phyloP scores from a whole-genome alignment of 441 rosid genomes.

The Mallotus japonicus region DNA sequence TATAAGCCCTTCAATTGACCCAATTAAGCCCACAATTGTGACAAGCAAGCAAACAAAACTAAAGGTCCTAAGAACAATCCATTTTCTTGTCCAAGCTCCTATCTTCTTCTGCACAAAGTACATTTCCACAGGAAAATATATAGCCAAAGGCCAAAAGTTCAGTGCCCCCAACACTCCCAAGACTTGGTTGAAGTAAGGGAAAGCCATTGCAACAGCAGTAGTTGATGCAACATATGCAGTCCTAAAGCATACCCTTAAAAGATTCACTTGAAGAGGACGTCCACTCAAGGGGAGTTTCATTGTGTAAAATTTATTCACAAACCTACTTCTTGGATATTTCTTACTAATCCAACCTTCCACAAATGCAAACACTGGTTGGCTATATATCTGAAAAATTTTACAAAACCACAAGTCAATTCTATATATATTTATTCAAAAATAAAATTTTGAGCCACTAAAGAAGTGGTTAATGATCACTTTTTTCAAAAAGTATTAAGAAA shows the following conservation, averaged over 20 bases:
- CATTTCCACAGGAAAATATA: conserved; percentile 87
- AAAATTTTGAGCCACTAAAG: no score
- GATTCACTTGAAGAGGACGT: conserved; percentile 40
- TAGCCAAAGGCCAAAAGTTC: conserved; percentile 76
- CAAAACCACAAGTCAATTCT: no score
- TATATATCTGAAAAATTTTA: conserved; percentile 41
- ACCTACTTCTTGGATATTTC: conserved; percentile 46
- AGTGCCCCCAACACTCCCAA: conserved; percentile 70
- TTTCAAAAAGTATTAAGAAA: no score
- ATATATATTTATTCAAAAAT: no score
- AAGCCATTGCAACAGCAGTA: conserved; percentile 50
- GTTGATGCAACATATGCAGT: conserved; percentile 56
- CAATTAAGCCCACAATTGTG: conserved; percentile 46
- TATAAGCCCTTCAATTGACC: conserved; percentile 57
- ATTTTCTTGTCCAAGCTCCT: conserved; percentile 55
- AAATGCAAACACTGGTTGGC: conserved; percentile 65
- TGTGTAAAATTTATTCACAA: conserved; percentile 36
- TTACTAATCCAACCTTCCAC: conserved; percentile 44
- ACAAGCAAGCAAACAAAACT: conserved; percentile 58
- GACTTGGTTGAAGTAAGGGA: conserved; percentile 83
- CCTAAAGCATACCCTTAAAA: conserved; percentile 53
- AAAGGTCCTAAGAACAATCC: conserved; percentile 60
- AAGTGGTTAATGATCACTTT: no score
- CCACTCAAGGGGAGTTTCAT: conserved; percentile 36
- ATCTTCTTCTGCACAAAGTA: conserved; percentile 64